Conservation (phyloP, 805 yeast species). For the Priceomyces medius region DNA sequence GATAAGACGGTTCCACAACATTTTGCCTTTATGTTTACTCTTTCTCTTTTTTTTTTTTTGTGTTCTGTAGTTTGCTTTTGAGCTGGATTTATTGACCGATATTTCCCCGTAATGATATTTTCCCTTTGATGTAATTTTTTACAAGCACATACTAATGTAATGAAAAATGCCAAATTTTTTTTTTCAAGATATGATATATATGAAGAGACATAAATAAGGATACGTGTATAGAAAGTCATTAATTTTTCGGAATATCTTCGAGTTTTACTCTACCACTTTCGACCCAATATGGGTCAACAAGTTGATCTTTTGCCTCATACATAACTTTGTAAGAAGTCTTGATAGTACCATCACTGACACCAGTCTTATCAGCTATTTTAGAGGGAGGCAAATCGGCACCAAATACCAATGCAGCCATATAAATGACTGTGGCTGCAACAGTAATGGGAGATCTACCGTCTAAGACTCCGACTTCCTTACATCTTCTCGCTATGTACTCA, state of each 20-base stretch:
- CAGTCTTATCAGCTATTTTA: conserved; percentile 86
- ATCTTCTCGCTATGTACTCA: conserved; percentile 84
- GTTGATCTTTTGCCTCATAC: conserved; percentile 61
- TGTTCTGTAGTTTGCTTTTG: too few relatives aligned
- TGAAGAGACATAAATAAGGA: too few relatives aligned
- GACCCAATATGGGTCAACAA: conserved; percentile 78
- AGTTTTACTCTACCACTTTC: conserved; percentile 62
- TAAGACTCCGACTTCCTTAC: conserved; percentile 87
- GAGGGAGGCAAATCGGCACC: conserved; percentile 72
- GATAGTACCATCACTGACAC: conserved; percentile 96
- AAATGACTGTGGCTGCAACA: conserved; percentile 95
- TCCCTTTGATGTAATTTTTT: too few relatives aligned
- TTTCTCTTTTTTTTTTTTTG: background rate
- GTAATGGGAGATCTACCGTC: conserved; percentile 98
- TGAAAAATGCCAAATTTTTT: too few relatives aligned
- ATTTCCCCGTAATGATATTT: too few relatives aligned
- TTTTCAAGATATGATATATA: too few relatives aligned
- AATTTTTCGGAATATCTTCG: conserved; percentile 38
- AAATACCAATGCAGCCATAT: conserved; percentile 89
- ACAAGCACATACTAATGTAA: background rate
- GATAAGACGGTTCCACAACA: background rate
- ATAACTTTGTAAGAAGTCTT: conserved; percentile 85
- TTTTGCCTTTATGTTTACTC: background rate
- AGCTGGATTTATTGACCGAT: too few relatives aligned
- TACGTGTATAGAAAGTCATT: conserved; percentile 1